phyloP scores from a whole-genome alignment of 257 asterid species.

The Schizonepeta tenuifolia region DNA sequence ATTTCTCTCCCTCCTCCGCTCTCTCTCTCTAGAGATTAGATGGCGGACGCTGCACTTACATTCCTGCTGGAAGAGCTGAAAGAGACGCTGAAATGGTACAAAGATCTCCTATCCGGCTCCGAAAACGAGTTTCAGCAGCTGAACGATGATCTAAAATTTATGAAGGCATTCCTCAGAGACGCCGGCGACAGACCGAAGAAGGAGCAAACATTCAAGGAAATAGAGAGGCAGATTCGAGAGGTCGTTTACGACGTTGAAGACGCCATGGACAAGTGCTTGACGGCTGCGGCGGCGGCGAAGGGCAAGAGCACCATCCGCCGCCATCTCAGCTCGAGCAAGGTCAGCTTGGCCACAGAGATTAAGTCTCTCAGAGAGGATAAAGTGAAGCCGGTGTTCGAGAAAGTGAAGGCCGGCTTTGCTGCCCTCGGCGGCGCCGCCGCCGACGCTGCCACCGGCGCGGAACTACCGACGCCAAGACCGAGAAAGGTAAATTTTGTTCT shows the following conservation, averaged over 20 bases:
- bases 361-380: constrained; percentile 21
- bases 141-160: constrained; percentile 4
- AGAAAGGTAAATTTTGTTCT: not conserved
- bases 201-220: constrained; percentile 2
- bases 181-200: not conserved
- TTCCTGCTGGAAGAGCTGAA: constrained; percentile 30
- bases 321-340: not conserved
- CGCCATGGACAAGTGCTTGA: constrained; percentile 33
- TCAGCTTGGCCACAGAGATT: constrained; percentile 25
- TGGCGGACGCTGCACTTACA: constrained; percentile 13
- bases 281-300: constrained; percentile 21
- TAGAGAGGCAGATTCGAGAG: constrained; percentile 36
- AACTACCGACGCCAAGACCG: not conserved
- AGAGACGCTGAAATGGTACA: constrained; percentile 9
- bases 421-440: not conserved
- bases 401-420: not conserved
- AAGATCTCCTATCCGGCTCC: constrained; percentile 16
- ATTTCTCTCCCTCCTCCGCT: not conserved
- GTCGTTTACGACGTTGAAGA: constrained; percentile 38
- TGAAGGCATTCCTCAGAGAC: constrained; percentile 23
- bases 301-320: not conserved
- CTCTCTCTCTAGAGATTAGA: not conserved
- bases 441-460: not conserved
- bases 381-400: constrained; percentile 12
- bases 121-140: constrained; percentile 29